Base-by-base conservation (phyloP, 2,329 filamentous ascomycete genomes). In the Xylaria sp. region DNA sequence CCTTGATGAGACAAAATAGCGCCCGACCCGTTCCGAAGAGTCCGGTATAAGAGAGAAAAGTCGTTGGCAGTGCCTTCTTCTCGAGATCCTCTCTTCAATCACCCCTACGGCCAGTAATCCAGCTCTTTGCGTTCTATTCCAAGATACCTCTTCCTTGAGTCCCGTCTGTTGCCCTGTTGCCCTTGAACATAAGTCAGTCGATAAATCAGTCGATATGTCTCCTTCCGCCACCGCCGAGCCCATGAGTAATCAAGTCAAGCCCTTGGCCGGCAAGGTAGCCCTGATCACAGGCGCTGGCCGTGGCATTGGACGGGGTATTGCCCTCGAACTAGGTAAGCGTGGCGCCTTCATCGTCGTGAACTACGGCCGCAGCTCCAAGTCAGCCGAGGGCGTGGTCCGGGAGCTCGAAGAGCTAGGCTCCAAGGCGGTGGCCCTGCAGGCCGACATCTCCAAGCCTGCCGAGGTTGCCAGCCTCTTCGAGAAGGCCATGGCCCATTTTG, bases 341-440 rank as follows among this genome's bases (percentile, higher is more conserved):
- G 90, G 90, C 50, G 87, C 87, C 75, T 88, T 84, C 65, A 84
- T 92, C 62, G 84, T 92, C 32, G 86, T 93, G 78, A 92, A 92
- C 83, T 92, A 92, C 80, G 82, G 85, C 65, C 86, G 85, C 60
- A 87, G 88, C 74, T 78, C 83, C 41, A 77, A 79, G 25, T 82
- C 87, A 0, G 91, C 91, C 25, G 84, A 90, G 37, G 83, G 81
- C 8, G 81, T 91, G 0, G 88, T 91, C 60, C 71, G 81, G 15
- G 80, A 87, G 74, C 85, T 90, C 23, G 82, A 82, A 34, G 73
- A 81, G 81, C 86, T 89, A 74, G 88, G 88, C 72, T 85, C 85
- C 72, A 86, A 85, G 77, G 85, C 86, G 64, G 77, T 90, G 61
- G 84, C 87, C 66, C 83, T 91, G 78, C 88, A 90, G 79, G 89